Evolutionary conservation across 2,329 filamentous ascomycete genomes (phyloP).

Genomic region (Colletotrichum sp.): DNA sequence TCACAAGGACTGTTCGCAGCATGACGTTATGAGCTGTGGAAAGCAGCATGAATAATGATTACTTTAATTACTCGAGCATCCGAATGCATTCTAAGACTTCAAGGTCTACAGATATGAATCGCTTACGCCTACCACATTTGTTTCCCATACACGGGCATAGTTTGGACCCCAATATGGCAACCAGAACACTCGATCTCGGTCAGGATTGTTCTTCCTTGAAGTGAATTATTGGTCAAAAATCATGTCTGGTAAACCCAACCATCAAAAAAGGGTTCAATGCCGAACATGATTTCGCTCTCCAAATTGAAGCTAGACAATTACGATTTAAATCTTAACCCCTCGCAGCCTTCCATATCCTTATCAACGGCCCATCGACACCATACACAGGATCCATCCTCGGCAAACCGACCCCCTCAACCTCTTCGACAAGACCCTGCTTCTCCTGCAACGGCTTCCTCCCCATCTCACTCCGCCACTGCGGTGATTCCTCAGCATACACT

Average conservation of each 20-base stretch:
- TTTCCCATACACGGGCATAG: not conserved
- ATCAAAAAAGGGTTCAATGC: not conserved
- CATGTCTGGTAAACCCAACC: not conserved
- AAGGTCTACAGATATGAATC: not conserved
- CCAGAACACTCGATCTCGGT: not conserved
- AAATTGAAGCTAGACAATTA: not conserved
- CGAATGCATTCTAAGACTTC: not conserved
- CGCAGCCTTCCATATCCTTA: not conserved
- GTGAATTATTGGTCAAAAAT: not conserved
- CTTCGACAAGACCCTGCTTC: not conserved
- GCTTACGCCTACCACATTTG: not conserved
- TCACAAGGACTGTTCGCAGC: not conserved
- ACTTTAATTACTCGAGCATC: not conserved
- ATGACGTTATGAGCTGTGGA: not conserved
- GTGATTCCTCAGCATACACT: conserved; percentile 22
- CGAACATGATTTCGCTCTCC: not conserved
- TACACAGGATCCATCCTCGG: conserved; percentile 1
- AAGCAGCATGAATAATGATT: not conserved
- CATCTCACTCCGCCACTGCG: not conserved
- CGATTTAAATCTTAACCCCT: not conserved
- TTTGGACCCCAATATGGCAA: not conserved
- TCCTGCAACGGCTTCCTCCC: not conserved
- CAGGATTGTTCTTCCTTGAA: not conserved
- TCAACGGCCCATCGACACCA: not conserved
- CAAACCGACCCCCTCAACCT: not conserved